These are phyloP conservation scores for Paraconiothyrium brasiliense DNA, from an alignment of 2,329 filamentous ascomycete genomes.

Conservation along the genomic window DNA sequence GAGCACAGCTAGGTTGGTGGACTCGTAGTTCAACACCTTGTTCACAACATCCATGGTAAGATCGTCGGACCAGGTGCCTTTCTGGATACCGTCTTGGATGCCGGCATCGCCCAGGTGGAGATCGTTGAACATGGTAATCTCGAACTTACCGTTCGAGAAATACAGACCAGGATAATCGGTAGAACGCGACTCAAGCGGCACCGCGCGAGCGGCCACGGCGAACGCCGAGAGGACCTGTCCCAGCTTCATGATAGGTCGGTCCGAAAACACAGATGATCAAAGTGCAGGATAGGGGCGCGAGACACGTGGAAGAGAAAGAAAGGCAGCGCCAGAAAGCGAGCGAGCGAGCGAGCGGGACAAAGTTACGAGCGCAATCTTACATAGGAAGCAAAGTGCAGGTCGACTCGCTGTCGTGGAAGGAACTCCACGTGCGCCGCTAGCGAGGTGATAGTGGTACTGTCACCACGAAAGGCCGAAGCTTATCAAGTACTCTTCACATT, in stretches of 20 bases:
- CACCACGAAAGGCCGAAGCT: background rate
- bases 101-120: slow-evolving; percentile 72
- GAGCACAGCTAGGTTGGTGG: slow-evolving; percentile 69
- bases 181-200: slow-evolving; percentile 15
- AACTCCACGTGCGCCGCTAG: slow-evolving; percentile 7
- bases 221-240: slow-evolving; percentile 10
- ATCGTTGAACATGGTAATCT: slow-evolving; percentile 71
- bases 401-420: slow-evolving; percentile 5
- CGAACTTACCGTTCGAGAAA: slow-evolving; percentile 52
- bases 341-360: background rate
- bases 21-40: slow-evolving; percentile 65
- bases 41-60: slow-evolving; percentile 67
- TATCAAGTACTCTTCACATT: background rate
- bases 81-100: slow-evolving; percentile 4
- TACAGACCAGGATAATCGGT: slow-evolving; percentile 35
- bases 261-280: too few relatives aligned
- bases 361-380: slow-evolving; percentile 21
- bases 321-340: slow-evolving; percentile 16
- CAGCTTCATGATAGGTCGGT: slow-evolving; percentile 6
- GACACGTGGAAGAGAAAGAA: slow-evolving; percentile 4
- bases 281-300: background rate
- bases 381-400: background rate
- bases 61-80: slow-evolving; percentile 59
- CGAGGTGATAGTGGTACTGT: background rate
- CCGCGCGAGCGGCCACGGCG: background rate